These are phyloP conservation scores for Veloporphyrellus conicus DNA, from an alignment of 1,284 basidiomycete genomes.

Conservation along the genomic window DNA sequence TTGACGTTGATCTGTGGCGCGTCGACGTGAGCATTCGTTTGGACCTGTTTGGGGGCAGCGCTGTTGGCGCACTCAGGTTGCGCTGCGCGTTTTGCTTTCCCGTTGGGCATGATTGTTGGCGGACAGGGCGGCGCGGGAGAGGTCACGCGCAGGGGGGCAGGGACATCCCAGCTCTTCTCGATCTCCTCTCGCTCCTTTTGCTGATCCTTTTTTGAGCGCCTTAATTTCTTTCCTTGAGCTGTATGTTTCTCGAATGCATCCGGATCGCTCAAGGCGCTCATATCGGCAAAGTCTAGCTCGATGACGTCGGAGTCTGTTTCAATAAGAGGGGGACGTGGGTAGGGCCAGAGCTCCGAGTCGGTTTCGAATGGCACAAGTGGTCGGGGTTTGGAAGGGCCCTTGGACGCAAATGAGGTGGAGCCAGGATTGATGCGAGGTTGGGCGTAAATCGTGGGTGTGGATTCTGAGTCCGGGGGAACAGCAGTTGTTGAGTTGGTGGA, in stretches of 20 bases:
- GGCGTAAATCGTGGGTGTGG: conserved; percentile 17
- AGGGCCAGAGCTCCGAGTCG: conserved; percentile 63
- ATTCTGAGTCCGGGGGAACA: conserved; percentile 3
- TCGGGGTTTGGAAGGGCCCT: conserved; percentile 22
- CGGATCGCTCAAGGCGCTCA: conserved; percentile 60
- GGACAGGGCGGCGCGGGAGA: conserved; percentile 19
- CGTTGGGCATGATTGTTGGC: conserved; percentile 17
- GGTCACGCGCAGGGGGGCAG: conserved; percentile 23
- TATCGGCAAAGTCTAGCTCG: conserved; percentile 69
- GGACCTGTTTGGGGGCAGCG: conserved; percentile 6
- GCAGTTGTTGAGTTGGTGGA: neutral
- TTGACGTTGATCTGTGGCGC: conserved; percentile 18
- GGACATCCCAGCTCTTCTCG: conserved; percentile 58
- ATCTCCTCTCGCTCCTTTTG: conserved; percentile 51
- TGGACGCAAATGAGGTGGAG: conserved; percentile 8
- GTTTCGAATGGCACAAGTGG: conserved; percentile 54
- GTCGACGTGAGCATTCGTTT: neutral
- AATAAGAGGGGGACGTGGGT: conserved; percentile 45
- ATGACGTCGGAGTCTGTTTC: conserved; percentile 50
- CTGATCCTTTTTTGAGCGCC: conserved; percentile 37
- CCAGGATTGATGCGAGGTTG: conserved; percentile 6
- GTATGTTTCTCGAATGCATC: conserved; percentile 41
- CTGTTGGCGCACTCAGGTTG: conserved; percentile 8
- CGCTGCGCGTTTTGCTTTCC: conserved; percentile 17
- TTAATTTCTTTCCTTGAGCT: conserved; percentile 32